Evolutionary conservation across 2,329 filamentous ascomycete species (phyloP).

Genomic region (Aspergillus sp.): DNA sequence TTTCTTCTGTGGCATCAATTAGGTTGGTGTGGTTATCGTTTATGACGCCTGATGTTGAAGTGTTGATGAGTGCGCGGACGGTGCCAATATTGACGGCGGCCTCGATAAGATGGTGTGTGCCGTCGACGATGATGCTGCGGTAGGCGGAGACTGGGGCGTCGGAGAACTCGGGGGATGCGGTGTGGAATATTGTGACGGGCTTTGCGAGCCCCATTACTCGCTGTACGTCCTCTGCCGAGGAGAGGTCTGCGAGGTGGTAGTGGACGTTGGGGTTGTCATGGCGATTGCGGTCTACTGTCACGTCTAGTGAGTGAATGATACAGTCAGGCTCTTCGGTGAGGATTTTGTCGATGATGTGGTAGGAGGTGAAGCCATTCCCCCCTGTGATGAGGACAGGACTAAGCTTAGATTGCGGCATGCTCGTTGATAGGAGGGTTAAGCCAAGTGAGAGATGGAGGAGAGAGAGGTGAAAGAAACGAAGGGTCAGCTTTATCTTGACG

Average conservation of each 20-base stretch:
- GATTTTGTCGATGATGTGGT: conserved; percentile 16
- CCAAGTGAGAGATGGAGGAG: background rate
- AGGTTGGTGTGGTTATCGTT: conserved; percentile 16
- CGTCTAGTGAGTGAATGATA: conserved; percentile 9
- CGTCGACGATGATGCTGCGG: conserved; percentile 1
- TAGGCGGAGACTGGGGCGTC: conserved; percentile 5
- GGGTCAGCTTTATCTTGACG: background rate
- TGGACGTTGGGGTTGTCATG: background rate
- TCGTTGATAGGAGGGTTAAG: background rate
- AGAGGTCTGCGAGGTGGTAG: conserved; percentile 13
- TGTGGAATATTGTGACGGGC: conserved; percentile 13
- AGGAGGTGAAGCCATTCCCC: conserved; percentile 16
- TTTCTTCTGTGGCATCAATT: conserved; percentile 4
- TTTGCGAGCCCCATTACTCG: conserved; percentile 7
- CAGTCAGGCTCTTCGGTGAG: conserved; percentile 5
- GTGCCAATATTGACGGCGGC: background rate
- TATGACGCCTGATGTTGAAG: conserved; percentile 12
- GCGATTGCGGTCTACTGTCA: conserved; percentile 4
- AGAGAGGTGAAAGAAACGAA: background rate
- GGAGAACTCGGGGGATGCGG: conserved; percentile 16
- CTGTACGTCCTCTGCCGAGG: conserved; percentile 2
- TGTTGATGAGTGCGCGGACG: conserved; percentile 12
- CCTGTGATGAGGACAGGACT: conserved; percentile 15
- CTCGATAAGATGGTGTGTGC: conserved; percentile 4
- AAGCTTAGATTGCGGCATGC: background rate